These are phyloP conservation scores for Lyophyllum semitale DNA, from an alignment of 768 basidiomycete genomes.

Conservation along the genomic window DNA sequence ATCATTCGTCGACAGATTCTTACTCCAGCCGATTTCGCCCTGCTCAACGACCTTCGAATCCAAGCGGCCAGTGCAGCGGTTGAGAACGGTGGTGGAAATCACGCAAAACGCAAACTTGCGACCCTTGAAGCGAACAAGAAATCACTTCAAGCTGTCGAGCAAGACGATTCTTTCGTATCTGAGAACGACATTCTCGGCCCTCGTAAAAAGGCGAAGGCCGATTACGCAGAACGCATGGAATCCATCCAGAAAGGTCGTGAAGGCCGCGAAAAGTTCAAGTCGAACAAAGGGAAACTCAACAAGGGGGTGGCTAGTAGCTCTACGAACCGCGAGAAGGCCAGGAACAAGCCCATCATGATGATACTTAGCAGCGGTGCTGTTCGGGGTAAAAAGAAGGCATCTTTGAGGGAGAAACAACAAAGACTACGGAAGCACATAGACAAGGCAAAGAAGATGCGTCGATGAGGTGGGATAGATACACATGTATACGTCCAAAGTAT, in stretches of 20 bases:
- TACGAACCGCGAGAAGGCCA: conserved; percentile 89
- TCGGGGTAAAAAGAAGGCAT: conserved; percentile 82
- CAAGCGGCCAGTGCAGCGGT: conserved; percentile 75
- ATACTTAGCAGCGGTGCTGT: conserved; percentile 76
- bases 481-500: background rate
- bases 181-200: conserved; percentile 93
- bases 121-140: conserved; percentile 75
- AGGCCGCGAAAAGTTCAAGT: conserved; percentile 91
- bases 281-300: conserved; percentile 88
- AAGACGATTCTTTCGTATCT: conserved; percentile 69
- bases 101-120: conserved; percentile 88
- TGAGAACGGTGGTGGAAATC: conserved; percentile 67
- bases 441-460: conserved; percentile 56
- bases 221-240: conserved; percentile 92
- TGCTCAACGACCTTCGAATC: conserved; percentile 85
- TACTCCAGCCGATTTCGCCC: conserved; percentile 94
- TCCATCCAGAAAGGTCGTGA: conserved; percentile 92
- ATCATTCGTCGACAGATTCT: conserved; percentile 66
- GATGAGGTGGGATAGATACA: conserved; percentile 14
- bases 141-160: conserved; percentile 43
- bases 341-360: conserved; percentile 97
- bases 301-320: conserved; percentile 81
- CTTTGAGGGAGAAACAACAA: conserved; percentile 79
- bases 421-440: conserved; percentile 77
- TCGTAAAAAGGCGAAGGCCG: conserved; percentile 89